Conservation (phyloP, 805 yeast species). For the Metschnikowia proteae region DNA sequence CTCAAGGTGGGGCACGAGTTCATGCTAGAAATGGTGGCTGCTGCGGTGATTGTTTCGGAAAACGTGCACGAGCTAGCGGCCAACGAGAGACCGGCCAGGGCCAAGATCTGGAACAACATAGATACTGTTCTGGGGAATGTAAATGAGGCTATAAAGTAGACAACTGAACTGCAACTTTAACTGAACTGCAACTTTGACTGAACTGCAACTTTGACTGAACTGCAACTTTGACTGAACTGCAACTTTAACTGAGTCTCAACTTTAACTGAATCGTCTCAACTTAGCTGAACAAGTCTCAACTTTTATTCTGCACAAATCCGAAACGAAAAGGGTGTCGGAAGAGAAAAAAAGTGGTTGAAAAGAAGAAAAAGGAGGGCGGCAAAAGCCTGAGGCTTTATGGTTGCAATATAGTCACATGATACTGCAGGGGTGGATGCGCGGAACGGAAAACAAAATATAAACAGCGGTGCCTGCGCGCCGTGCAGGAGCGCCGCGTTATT, state of each 20-base stretch:
- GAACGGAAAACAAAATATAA: conserved; percentile 2
- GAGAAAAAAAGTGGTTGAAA: neutral
- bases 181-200: no score
- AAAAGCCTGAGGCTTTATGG: neutral
- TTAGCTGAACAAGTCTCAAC: no score
- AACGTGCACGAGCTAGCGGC: conserved; percentile 31
- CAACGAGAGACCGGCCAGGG: conserved; percentile 12
- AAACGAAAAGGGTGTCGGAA: neutral
- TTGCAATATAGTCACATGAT: neutral
- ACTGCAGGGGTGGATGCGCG: conserved; percentile 2
- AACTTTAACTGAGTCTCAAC: no score
- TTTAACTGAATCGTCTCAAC: no score
- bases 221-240: no score
- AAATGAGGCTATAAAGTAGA: neutral
- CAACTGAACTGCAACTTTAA: no score
- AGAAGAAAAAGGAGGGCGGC: neutral
- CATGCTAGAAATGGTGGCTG: conserved; percentile 31
- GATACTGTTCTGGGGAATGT: neutral
- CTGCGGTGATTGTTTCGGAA: conserved; percentile 38
- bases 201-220: no score
- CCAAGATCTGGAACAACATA: conserved; percentile 11
- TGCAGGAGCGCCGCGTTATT: neutral
- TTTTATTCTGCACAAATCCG: no score
- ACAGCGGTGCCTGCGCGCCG: neutral
- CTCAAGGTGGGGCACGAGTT: conserved; percentile 41